Evolutionary conservation across 176 grass and related monocot genomes (phyloP).

Genomic region (Carex myosuroides): DNA sequence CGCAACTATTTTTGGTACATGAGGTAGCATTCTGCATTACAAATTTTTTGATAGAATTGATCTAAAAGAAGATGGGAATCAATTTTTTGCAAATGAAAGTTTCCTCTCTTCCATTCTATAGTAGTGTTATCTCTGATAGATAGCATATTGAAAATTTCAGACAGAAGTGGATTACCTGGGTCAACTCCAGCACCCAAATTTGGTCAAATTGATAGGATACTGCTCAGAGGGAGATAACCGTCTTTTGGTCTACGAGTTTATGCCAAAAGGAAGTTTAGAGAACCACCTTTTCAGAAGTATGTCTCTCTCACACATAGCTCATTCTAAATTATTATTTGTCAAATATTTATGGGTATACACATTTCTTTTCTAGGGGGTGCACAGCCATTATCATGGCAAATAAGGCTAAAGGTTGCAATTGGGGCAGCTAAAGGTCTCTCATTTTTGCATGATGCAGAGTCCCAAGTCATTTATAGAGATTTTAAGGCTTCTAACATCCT

Average conservation of each 20-base stretch:
- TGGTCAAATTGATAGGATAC: conserved; percentile 91
- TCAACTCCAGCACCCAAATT: conserved; percentile 75
- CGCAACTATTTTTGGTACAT: background rate
- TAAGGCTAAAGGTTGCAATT: conserved; percentile 87
- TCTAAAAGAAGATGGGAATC: background rate
- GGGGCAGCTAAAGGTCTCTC: conserved; percentile 89
- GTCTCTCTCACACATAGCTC: background rate
- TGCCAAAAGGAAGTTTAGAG: conserved; percentile 94
- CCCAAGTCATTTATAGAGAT: conserved; percentile 96
- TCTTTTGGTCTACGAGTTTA: conserved; percentile 86
- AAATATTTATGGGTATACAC: background rate
- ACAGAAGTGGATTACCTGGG: conserved; percentile 94
- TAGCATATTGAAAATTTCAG: conserved; percentile 37
- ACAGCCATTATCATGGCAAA: conserved; percentile 78
- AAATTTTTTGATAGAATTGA: background rate
- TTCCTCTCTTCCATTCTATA: conserved; percentile 21
- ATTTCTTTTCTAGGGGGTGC: conserved; percentile 44
- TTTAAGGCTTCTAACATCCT: conserved; percentile 99
- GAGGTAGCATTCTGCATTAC: background rate
- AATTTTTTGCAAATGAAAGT: background rate
- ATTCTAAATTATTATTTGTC: conserved; percentile 12
- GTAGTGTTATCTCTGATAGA: background rate
- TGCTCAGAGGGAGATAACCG: conserved; percentile 73
- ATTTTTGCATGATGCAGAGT: conserved; percentile 85
- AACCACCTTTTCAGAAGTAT: conserved; percentile 93